Base-by-base conservation (phyloP, 148 eudicot genomes). In the Oxyria digyna region DNA sequence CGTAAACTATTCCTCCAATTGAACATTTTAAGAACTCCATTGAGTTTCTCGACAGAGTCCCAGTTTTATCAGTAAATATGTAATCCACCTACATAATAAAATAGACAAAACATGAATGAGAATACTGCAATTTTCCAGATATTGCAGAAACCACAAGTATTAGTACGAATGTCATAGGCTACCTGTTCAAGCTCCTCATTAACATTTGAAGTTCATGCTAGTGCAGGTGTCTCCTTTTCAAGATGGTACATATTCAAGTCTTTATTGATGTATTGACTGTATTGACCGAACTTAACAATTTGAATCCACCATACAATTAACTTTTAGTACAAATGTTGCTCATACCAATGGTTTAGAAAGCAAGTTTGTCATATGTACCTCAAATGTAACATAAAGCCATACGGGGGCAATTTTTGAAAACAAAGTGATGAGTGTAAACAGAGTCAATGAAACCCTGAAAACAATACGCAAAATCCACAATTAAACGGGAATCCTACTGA, bases 161-260 rank as follows among this genome's bases (percentile, higher is more conserved):
- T n/a, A n/a, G n/a, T n/a, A n/a, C n/a, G n/a, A n/a, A n/a, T n/a
- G 5, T 41, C 13, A 41, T 41, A 10, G 10, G 14, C 43, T 81
- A 92, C 97, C 94, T 92, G 97, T 72, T 96, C 97, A 85, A 92
- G 97, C 76, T 92, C 97, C 88, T 92, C 97, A 74, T 92, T 92
- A 50, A 92, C 79, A 81, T 92, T 92, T 71, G 96, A 92, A 55
- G 97, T 92, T 27, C 97, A 82, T 43, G 97, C 97, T 83, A 79
- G 81, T 33, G 97, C 97, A 72, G 96, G 89, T 24, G 96, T 92
- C 72, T 89, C 85, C 69, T 87, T 81, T 74, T 85, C 96, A 67
- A 77, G 78, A 74, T 92, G 94, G 76, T 85, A 92, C 97, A 92
- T 92, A 68, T 78, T 84, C 75, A 92, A 83, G 74, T 92, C 97